Evolutionary conservation across 495 filamentous ascomycete genomes (phyloP).

Genomic region (Lophium mytilinum): DNA sequence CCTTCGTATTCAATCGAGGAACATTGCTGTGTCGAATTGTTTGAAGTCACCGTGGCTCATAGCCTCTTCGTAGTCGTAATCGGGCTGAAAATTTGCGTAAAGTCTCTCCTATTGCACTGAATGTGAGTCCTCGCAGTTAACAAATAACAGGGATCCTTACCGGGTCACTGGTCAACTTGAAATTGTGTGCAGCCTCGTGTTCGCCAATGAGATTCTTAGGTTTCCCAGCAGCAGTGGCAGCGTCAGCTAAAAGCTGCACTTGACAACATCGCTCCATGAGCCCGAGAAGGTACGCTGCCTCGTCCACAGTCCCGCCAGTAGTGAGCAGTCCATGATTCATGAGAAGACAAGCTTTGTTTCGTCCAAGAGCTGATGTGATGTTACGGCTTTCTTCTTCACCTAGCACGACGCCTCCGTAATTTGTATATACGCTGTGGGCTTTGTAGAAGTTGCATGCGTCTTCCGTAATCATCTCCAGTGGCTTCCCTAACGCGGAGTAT

Average conservation of each 20-base stretch:
- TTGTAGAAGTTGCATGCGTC: constrained; percentile 50
- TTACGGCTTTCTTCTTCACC: constrained; percentile 42
- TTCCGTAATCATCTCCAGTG: constrained; percentile 45
- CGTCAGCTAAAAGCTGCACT: not conserved
- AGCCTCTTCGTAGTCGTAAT: not conserved
- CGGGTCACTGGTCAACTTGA: not conserved
- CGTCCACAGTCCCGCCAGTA: not conserved
- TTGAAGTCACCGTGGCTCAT: not conserved
- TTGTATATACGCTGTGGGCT: constrained; percentile 43
- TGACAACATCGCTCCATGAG: constrained; percentile 1
- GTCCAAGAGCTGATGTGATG: constrained; percentile 43
- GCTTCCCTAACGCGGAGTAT: constrained; percentile 41
- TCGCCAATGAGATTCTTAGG: not conserved
- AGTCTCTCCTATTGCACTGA: not conserved
- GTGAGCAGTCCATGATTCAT: constrained; percentile 39
- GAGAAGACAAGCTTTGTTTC: constrained; percentile 35
- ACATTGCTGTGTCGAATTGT: not conserved
- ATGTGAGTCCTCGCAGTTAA: not conserved
- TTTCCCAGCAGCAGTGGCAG: not conserved
- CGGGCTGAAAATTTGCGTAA: not conserved
- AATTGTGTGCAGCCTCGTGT: not conserved
- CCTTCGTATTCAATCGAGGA: not conserved
- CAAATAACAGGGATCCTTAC: not conserved
- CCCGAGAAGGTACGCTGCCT: not conserved
- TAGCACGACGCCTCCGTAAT: constrained; percentile 51